These are phyloP conservation scores for Aspergillus cristatus DNA, from an alignment of 495 filamentous ascomycete genomes.

Conservation along the genomic window DNA sequence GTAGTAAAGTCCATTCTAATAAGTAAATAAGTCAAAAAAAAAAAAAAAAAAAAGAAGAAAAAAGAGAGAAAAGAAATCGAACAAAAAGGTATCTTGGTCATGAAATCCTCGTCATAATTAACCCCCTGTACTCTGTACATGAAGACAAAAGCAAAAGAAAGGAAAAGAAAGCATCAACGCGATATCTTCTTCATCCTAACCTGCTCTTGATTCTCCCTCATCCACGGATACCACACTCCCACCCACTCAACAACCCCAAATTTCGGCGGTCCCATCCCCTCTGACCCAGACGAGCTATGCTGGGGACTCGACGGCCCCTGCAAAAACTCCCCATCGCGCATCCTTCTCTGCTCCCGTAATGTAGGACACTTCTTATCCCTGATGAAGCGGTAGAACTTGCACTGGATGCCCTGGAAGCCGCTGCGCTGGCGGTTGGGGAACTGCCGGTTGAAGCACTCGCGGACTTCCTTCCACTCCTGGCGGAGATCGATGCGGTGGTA, in stretches of 20 bases:
- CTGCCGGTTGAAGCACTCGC: conserved; percentile 40
- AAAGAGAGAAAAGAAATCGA: background rate
- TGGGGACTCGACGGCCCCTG: conserved; percentile 15
- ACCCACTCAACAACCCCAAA: conserved; percentile 34
- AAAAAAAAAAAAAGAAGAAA: background rate
- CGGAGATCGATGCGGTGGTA: conserved; percentile 45
- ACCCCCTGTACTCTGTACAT: too few relatives aligned
- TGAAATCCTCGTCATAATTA: too few relatives aligned
- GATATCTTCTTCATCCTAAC: conserved; percentile 5
- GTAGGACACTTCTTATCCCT: conserved; percentile 40
- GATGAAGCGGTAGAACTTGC: conserved; percentile 47
- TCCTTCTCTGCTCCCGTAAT: conserved; percentile 33
- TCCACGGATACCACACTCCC: conserved; percentile 37
- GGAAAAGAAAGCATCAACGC: conserved; percentile 1
- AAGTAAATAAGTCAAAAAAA: too few relatives aligned
- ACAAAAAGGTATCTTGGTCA: background rate
- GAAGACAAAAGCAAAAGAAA: too few relatives aligned
- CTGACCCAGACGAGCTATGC: conserved; percentile 2
- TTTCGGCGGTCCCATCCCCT: conserved; percentile 10
- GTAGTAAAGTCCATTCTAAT: too few relatives aligned
- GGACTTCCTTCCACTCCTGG: conserved; percentile 43
- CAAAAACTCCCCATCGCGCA: conserved; percentile 39
- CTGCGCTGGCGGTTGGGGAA: conserved; percentile 35
- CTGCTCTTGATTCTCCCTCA: conserved; percentile 22
- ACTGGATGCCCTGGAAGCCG: conserved; percentile 44